Evolutionary conservation across 169 alveolate species (phyloP).

Genomic region (Perkinsus chesapeaki): DNA sequence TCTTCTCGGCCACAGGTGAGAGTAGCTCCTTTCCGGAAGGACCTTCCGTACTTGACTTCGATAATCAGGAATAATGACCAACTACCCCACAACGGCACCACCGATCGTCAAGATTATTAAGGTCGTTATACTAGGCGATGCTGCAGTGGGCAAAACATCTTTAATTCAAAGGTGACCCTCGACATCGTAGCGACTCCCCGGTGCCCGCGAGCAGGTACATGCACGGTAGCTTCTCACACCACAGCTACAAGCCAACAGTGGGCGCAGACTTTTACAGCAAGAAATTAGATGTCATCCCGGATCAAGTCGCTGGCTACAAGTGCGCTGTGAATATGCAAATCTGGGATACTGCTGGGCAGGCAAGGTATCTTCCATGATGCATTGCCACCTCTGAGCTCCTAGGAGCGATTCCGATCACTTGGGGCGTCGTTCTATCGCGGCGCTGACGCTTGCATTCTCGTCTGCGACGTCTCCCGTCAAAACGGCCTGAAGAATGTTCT

Average conservation of each 20-base stretch:
- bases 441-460: constrained; percentile 39
- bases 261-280: not conserved
- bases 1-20: not conserved
- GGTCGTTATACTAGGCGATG: not conserved
- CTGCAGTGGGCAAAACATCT: not conserved
- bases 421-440: constrained; percentile 43
- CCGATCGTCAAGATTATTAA: not conserved
- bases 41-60: not conserved
- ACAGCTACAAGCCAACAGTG: not conserved
- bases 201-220: not conserved
- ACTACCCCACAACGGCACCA: not conserved
- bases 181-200: not conserved
- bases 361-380: not conserved
- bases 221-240: not conserved
- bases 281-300: not conserved
- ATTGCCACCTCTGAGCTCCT: not conserved
- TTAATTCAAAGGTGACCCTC: not conserved
- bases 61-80: not conserved
- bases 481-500: constrained; percentile 31
- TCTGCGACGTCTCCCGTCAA: constrained; percentile 36
- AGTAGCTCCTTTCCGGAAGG: too few species aligned
- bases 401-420: constrained; percentile 32
- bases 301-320: not conserved
- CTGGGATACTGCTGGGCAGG: not conserved
- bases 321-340: not conserved